A percentile compares a stretch with the other conserved stretches of the same genome.
Evolutionary conservation across 257 asterid species (phyloP).

Genomic region (Echites panduratus): DNA sequence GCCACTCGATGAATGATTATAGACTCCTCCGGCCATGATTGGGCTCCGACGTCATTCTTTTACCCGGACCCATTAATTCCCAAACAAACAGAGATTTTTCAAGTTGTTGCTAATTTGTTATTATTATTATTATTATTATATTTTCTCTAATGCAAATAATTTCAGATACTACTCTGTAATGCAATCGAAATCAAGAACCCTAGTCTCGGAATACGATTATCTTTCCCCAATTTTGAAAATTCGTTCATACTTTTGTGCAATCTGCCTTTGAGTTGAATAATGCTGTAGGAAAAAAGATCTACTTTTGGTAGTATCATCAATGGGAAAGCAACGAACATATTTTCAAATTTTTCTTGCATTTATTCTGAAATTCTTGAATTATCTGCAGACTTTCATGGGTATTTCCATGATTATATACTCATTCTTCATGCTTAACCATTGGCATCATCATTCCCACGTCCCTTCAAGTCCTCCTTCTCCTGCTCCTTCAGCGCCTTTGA

Average conservation of each 20-base stretch:
- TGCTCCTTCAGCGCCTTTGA: constrained; percentile 23
- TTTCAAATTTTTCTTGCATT: constrained; percentile 57
- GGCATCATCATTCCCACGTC: constrained; percentile 33
- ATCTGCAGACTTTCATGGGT: constrained; percentile 62
- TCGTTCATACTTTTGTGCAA: background rate
- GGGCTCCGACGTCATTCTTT: too few relatives aligned
- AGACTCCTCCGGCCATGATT: too few relatives aligned
- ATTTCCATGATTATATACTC: constrained; percentile 55
- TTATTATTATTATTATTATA: too few relatives aligned
- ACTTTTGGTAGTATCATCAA: constrained; percentile 11
- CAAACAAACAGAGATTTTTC: too few relatives aligned
- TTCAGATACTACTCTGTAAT: too few relatives aligned
- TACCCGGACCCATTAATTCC: too few relatives aligned
- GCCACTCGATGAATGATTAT: too few relatives aligned
- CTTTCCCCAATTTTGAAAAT: background rate
- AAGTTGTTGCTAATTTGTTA: too few relatives aligned
- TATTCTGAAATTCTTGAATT: constrained; percentile 66
- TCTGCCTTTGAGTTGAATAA: background rate
- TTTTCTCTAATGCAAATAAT: too few relatives aligned
- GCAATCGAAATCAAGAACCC: background rate
- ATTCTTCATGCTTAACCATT: constrained; percentile 56
- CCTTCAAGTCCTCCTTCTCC: constrained; percentile 10
- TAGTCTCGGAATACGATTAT: too few relatives aligned
- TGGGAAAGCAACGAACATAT: constrained; percentile 46
- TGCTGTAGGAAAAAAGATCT: background rate